A percentile compares a stretch with the other conserved stretches of the same genome.
Evolutionary conservation across 257 asterid species (phyloP).

Genomic region (Thymus mandschuricus): DNA sequence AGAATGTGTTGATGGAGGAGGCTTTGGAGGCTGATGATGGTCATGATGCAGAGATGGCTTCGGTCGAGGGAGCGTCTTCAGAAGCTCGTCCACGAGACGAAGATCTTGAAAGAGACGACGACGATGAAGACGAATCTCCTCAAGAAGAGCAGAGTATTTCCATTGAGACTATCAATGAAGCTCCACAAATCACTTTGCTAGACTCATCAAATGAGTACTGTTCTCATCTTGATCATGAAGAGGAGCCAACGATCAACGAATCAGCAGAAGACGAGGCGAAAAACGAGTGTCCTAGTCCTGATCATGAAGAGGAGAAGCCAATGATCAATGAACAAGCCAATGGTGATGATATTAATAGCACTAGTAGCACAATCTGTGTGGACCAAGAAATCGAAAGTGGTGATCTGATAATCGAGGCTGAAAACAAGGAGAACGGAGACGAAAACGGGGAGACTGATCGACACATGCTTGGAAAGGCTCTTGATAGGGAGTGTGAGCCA

Average conservation of each 20-base stretch:
- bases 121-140: conserved; percentile 13
- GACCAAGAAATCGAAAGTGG: conserved; percentile 24
- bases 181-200: conserved; percentile 18
- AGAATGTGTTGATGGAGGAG: conserved; percentile 9
- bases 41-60: conserved; percentile 1
- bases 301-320: conserved; percentile 34
- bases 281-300: conserved; percentile 24
- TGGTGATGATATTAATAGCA: background rate
- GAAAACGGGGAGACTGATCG: conserved; percentile 15
- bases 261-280: background rate
- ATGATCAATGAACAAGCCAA: conserved; percentile 23
- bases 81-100: conserved; percentile 18
- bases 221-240: too few species aligned
- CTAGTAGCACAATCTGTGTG: conserved; percentile 8
- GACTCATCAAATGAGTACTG: background rate
- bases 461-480: conserved; percentile 18
- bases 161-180: conserved; percentile 12
- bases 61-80: conserved; percentile 13
- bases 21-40: conserved; percentile 19
- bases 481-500: conserved; percentile 14
- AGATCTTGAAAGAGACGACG: conserved; percentile 22
- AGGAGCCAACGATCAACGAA: too few species aligned
- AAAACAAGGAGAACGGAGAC: conserved; percentile 25
- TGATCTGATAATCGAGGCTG: conserved; percentile 19
- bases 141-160: conserved; percentile 25